phyloP scores from a whole-genome alignment of 495 filamentous ascomycete genomes.

The Hypoxylon rickii region DNA sequence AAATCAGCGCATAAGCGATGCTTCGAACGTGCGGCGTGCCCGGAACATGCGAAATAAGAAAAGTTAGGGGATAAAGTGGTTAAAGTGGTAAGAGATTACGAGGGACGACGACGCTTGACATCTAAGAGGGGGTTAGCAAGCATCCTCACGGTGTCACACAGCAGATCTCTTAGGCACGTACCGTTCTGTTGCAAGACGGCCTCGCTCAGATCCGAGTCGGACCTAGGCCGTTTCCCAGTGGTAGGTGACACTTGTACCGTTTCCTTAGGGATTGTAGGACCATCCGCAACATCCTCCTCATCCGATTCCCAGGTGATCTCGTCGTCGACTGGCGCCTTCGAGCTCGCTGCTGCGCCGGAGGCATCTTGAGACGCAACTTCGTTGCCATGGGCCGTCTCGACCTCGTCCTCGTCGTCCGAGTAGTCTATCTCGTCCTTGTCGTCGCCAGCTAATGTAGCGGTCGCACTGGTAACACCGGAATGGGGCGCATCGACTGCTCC shows the following conservation, averaged over 20 bases:
- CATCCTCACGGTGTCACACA: neutral
- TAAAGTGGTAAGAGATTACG: constrained; percentile 36
- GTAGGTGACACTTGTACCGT: constrained; percentile 42
- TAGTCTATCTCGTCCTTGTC: constrained; percentile 54
- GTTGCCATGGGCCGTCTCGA: constrained; percentile 8
- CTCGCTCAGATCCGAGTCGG: constrained; percentile 31
- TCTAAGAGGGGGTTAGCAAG: constrained; percentile 44
- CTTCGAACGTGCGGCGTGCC: constrained; percentile 6
- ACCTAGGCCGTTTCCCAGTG: constrained; percentile 31
- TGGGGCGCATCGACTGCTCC: constrained; percentile 16
- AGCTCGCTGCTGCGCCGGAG: constrained; percentile 1
- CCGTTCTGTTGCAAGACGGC: constrained; percentile 42
- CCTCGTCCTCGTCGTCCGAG: constrained; percentile 43
- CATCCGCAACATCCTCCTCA: constrained; percentile 44
- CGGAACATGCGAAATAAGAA: constrained; percentile 2
- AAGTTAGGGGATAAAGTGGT: constrained; percentile 1
- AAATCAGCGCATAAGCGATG: constrained; percentile 26
- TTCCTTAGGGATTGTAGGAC: constrained; percentile 21
- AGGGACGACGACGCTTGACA: constrained; percentile 55
- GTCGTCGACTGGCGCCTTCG: constrained; percentile 33
- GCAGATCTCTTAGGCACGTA: constrained; percentile 36
- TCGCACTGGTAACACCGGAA: constrained; percentile 44
- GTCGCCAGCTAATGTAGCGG: constrained; percentile 47
- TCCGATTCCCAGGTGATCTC: constrained; percentile 53
- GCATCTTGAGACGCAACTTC: constrained; percentile 16